Percentiles rank a stretch among this genome's conserved stretches.
These are phyloP conservation scores for Trichoderma sp. DNA, from an alignment of 2,329 filamentous ascomycete species.

Conservation along the genomic window DNA sequence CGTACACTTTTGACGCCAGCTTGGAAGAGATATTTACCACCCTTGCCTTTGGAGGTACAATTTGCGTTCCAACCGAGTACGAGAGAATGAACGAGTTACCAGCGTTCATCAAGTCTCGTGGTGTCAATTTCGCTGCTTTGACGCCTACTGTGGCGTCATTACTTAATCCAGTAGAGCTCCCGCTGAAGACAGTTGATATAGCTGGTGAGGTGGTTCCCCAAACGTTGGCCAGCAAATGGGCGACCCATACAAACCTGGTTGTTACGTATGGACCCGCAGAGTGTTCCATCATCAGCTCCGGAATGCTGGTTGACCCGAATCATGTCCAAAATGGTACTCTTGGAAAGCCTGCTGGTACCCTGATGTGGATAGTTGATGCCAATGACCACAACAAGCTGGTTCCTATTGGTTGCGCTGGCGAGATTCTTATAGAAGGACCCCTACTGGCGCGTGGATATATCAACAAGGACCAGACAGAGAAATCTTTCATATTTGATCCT, in stretches of 20 bases:
- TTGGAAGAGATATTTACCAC: conserved; percentile 11
- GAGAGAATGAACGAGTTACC: conserved; percentile 3
- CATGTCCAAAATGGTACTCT: background rate
- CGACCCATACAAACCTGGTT: background rate
- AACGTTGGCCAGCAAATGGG: background rate
- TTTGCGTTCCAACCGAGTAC: conserved; percentile 20
- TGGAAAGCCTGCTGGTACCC: background rate
- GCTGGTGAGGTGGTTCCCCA: conserved; percentile 23
- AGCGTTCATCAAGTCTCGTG: conserved; percentile 16
- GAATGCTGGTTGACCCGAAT: background rate
- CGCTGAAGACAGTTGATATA: conserved; percentile 19
- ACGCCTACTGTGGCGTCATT: background rate
- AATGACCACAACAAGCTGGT: background rate
- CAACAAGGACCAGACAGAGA: background rate
- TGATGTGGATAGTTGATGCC: conserved; percentile 13
- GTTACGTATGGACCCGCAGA: background rate
- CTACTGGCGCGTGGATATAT: conserved; percentile 10
- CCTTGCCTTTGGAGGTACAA: conserved; percentile 9
- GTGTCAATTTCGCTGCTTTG: background rate
- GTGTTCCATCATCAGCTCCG: background rate
- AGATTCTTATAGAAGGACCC: conserved; percentile 16
- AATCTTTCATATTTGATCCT: background rate
- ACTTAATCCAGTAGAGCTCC: conserved; percentile 8
- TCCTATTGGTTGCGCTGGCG: conserved; percentile 16
- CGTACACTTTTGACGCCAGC: conserved; percentile 12